These are phyloP conservation scores for Phytophthora idaei DNA, from an alignment of 352 stramenopile species.

Conservation along the genomic window DNA sequence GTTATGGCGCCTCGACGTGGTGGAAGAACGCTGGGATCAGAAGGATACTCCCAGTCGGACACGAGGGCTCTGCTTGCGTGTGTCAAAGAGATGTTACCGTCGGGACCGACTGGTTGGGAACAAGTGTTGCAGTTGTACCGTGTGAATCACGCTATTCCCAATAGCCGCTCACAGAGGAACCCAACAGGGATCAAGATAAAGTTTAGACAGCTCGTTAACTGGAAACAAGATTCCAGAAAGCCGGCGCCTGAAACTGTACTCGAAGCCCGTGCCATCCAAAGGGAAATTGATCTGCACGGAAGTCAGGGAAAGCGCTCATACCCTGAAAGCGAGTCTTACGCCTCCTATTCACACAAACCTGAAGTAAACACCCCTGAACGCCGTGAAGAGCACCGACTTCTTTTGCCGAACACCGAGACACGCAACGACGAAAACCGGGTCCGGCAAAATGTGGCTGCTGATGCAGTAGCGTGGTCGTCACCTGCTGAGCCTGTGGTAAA, in stretches of 20 bases:
- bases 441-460: slow-evolving; percentile 16
- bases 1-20: slow-evolving; percentile 16
- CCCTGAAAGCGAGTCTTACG: slow-evolving; percentile 17
- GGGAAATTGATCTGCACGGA: slow-evolving; percentile 23
- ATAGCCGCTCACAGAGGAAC: slow-evolving; percentile 32
- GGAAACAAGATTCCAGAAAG: slow-evolving; percentile 22
- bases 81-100: slow-evolving; percentile 35
- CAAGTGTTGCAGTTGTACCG: slow-evolving; percentile 41
- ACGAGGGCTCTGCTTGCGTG: slow-evolving; percentile 29
- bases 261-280: slow-evolving; percentile 39
- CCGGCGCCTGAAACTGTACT: slow-evolving; percentile 22
- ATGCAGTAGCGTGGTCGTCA: slow-evolving; percentile 4
- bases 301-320: slow-evolving; percentile 17
- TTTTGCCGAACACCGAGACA: slow-evolving; percentile 8
- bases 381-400: slow-evolving; percentile 9
- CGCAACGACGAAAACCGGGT: slow-evolving; percentile 22
- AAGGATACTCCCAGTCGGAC: slow-evolving; percentile 39
- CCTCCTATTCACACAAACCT: slow-evolving; percentile 8
- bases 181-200: slow-evolving; percentile 40
- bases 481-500: slow-evolving; percentile 20
- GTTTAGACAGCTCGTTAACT: slow-evolving; percentile 45
- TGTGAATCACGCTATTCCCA: slow-evolving; percentile 28
- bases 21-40: slow-evolving; percentile 34
- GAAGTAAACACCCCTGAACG: slow-evolving; percentile 7
- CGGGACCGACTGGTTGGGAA: slow-evolving; percentile 33